Percentiles rank a stretch among this genome's conserved stretches.
These are phyloP conservation scores for Fraxinus greggii DNA, from an alignment of 305 asterid species.

Conservation along the genomic window DNA sequence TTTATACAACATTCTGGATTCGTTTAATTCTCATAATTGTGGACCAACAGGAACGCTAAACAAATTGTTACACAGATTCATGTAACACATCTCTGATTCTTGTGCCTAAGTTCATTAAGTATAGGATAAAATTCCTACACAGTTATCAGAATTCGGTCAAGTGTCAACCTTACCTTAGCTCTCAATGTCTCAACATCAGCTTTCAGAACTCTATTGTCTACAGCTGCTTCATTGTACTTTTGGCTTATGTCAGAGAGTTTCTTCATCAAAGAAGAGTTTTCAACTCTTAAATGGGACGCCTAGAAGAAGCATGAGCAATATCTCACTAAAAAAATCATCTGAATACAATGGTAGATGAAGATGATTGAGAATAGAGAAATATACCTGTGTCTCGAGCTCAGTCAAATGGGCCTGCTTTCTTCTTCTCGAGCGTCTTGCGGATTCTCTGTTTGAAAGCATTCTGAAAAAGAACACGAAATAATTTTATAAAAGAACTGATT, in stretches of 20 bases:
- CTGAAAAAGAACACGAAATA: conserved; percentile 40
- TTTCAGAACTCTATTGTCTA: conserved; percentile 86
- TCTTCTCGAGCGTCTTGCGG: conserved; percentile 97
- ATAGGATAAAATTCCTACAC: background rate
- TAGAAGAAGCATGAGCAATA: conserved; percentile 26
- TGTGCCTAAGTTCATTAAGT: background rate
- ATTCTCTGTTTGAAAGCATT: conserved; percentile 98
- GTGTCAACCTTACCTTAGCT: conserved; percentile 61
- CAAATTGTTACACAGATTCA: too few relatives aligned
- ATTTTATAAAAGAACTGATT: background rate
- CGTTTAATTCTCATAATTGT: too few relatives aligned
- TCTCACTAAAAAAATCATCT: conserved; percentile 12
- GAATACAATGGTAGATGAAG: conserved; percentile 12
- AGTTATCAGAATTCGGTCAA: too few relatives aligned
- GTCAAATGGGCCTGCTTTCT: conserved; percentile 97
- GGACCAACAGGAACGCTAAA: too few relatives aligned
- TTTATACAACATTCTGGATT: too few relatives aligned
- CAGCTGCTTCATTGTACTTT: conserved; percentile 92
- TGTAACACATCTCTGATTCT: background rate
- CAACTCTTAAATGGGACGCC: conserved; percentile 82
- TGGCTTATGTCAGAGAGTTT: conserved; percentile 85
- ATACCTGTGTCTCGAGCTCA: conserved; percentile 92
- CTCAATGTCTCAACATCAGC: conserved; percentile 95
- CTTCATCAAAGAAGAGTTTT: conserved; percentile 83
- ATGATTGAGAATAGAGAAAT: conserved; percentile 8